These are phyloP conservation scores for Inga leiocalycina DNA, from an alignment of 306 rosid species.

Conservation along the genomic window DNA sequence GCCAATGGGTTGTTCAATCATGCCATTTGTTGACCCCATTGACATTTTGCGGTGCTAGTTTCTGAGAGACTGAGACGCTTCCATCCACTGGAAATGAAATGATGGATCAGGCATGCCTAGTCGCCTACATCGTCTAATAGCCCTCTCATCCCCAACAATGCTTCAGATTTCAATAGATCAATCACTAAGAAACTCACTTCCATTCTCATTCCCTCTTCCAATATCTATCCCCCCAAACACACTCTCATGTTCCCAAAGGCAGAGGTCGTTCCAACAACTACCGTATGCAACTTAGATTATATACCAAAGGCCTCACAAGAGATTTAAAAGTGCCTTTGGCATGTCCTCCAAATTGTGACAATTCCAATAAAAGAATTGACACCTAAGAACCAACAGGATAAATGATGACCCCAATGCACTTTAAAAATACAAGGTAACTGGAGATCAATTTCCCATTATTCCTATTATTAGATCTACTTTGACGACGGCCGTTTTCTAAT, in stretches of 20 bases:
- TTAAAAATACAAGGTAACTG: conserved; percentile 40
- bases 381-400: conserved; percentile 13
- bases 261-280: not conserved
- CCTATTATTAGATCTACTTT: conserved; percentile 51
- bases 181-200: not conserved
- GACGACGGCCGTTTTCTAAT: conserved; percentile 60
- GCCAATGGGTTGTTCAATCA: not conserved
- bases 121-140: not conserved
- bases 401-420: conserved; percentile 32
- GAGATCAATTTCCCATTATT: conserved; percentile 62
- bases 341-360: not conserved
- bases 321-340: not conserved
- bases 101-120: not conserved
- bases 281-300: not conserved
- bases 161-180: not conserved
- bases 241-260: not conserved
- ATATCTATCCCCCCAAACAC: not conserved
- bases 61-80: not conserved
- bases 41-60: not conserved
- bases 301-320: not conserved
- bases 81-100: not conserved
- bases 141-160: not conserved
- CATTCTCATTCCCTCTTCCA: not conserved
- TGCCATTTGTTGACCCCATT: not conserved
- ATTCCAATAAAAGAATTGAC: not conserved